phyloP scores from a whole-genome alignment of 2,329 filamentous ascomycete genomes.

The Fonsecaea multimorphosa region DNA sequence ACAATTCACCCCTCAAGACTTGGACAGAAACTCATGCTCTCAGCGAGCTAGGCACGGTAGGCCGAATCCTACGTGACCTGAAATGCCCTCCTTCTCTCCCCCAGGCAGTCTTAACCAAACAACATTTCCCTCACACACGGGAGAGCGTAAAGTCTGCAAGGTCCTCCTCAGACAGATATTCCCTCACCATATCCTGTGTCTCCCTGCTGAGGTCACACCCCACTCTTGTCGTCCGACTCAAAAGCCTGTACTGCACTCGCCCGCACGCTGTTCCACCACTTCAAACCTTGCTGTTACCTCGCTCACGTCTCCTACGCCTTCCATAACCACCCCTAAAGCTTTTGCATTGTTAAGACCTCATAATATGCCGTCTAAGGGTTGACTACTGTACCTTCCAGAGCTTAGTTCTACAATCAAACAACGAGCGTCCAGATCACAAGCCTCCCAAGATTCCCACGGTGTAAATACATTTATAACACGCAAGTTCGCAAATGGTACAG shows the following conservation, averaged over 20 bases:
- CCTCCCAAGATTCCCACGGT: no score
- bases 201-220: conserved; percentile 11
- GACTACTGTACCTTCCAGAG: no score
- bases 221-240: conserved; percentile 10
- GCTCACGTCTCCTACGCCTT: background rate
- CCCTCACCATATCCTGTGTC: conserved; percentile 10
- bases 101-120: background rate
- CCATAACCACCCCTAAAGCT: conserved; percentile 17
- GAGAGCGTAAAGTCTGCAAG: background rate
- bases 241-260: conserved; percentile 13
- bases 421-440: no score
- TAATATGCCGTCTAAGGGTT: no score
- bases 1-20: background rate
- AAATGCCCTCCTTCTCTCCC: background rate
- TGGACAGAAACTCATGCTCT: background rate
- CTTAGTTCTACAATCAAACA: no score
- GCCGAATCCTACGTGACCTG: background rate
- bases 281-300: background rate
- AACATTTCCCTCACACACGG: conserved; percentile 6
- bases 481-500: no score
- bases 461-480: no score
- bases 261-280: conserved; percentile 11
- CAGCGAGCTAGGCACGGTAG: background rate
- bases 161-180: conserved; percentile 1
- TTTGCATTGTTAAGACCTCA: no score